Base-by-base conservation (phyloP, 2,329 filamentous ascomycete species). In the Fusarium chuoi region DNA sequence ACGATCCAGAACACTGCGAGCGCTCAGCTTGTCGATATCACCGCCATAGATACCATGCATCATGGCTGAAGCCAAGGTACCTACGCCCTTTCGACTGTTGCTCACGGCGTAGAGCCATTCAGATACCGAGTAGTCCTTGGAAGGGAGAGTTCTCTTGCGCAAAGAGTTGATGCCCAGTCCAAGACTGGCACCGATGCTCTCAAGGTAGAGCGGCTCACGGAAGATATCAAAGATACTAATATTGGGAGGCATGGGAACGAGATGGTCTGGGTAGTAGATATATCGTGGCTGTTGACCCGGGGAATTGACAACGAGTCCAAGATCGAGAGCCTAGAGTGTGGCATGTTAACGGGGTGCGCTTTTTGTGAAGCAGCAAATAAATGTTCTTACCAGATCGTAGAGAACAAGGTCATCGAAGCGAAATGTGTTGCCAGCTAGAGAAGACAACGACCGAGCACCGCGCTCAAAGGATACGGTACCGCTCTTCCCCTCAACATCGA, bases 41-140 rank as follows among this genome's bases (percentile, higher is more conserved):
- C 96, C 96, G 28, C 95, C 96, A 81, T 97, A 98, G 66, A 98
- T 94, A 46, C 96, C 96, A 82, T 98, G 96, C 60, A 94, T 78
- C 79, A 91, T 84, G 58, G 92, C 94, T 10, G 94, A 98, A 12
- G 90, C 83, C 24, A 98, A 61, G 77, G 97, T 95, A 75, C 96
- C 87, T 20, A 90, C 90, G 12, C 93, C 73, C 39, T 78, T 65
- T 44, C 71, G 61, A 71, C 79, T 79, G 44, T 78, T 76, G 56
- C 70, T 80, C 44, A 83, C 59, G 22, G 74, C 57, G 41, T 80
- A 75, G 46, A 84, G 74, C 80, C 82, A 85, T 22, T 84, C 79
- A 14, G 80, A 77, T 36, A 84, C 75, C 15, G 82, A 83, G 46
- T 81, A 65, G 73, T 84, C 83, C 20, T 78, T 57, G 5, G 57